These are phyloP conservation scores for Yamadazyma epiphylla DNA, from an alignment of 1,139 yeast genomes.

Conservation along the genomic window DNA sequence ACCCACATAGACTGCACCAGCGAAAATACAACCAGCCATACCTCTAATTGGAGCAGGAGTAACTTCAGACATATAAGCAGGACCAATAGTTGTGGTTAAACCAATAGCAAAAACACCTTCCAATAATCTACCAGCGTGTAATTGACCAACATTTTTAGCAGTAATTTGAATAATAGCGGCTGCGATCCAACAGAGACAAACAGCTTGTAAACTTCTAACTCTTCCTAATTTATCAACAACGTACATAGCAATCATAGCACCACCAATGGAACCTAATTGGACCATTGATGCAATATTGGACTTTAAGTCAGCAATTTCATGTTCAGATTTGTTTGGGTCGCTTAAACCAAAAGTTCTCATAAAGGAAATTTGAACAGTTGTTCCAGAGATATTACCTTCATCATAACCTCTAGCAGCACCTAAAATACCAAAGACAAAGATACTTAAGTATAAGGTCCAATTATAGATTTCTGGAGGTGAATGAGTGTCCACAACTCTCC, in stretches of 20 bases:
- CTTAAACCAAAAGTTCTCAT: constrained; percentile 40
- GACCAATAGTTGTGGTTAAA: constrained; percentile 55
- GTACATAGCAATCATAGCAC: constrained; percentile 47
- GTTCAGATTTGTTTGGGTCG: constrained; percentile 32
- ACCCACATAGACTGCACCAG: constrained; percentile 56
- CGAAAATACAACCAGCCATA: constrained; percentile 44
- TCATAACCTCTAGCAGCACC: constrained; percentile 63
- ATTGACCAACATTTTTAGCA: constrained; percentile 40
- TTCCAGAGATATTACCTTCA: constrained; percentile 49
- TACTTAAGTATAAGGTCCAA: constrained; percentile 41
- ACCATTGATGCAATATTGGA: constrained; percentile 63
- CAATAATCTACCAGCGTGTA: constrained; percentile 51
- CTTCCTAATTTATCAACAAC: constrained; percentile 55
- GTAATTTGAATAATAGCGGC: constrained; percentile 49
- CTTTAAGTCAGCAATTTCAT: constrained; percentile 43
- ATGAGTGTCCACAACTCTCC: constrained; percentile 29
- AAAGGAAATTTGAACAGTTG: constrained; percentile 44
- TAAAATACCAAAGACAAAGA: constrained; percentile 52
- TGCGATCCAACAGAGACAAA: constrained; percentile 42
- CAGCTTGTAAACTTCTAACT: constrained; percentile 46
- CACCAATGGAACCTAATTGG: constrained; percentile 58
- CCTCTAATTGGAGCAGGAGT: constrained; percentile 55
- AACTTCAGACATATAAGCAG: constrained; percentile 50
- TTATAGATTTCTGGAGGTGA: constrained; percentile 52
- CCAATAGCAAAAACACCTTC: constrained; percentile 54